A percentile compares a stretch with the other conserved stretches of the same genome.
Conservation (phyloP, 2,329 filamentous ascomycete genomes). For the Madurella mycetomatis region DNA sequence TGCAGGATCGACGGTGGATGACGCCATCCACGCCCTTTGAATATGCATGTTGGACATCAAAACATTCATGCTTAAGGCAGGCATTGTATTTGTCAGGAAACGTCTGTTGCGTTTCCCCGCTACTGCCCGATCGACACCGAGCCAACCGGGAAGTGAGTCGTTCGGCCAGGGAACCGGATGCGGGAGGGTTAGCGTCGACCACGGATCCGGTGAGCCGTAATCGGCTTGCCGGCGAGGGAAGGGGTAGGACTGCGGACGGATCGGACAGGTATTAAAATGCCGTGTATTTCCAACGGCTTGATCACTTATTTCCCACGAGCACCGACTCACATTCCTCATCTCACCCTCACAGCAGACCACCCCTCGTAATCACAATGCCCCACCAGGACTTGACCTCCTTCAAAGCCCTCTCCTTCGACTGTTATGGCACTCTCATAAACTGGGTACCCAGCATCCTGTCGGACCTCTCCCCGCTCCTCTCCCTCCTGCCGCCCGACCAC, state of each 20-base stretch:
- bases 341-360: background rate
- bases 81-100: background rate
- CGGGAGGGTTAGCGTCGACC: background rate
- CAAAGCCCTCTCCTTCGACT: slow-evolving; percentile 63
- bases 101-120: background rate
- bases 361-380: background rate
- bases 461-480: slow-evolving; percentile 48
- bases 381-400: slow-evolving; percentile 28
- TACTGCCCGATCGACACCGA: no score
- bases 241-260: no score
- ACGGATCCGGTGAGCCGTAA: background rate
- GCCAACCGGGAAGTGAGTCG: background rate
- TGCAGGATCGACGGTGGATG: no score
- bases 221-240: no score
- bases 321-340: background rate
- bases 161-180: background rate
- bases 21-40: no score
- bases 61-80: no score
- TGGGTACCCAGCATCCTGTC: slow-evolving; percentile 64
- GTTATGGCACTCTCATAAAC: slow-evolving; percentile 76
- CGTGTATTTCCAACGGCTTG: no score
- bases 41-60: no score
- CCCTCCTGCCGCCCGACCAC: slow-evolving; percentile 38
- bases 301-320: no score
- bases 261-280: no score